These are phyloP conservation scores for Rhizophora mangle DNA, from an alignment of 345 rosid genomes.

Conservation along the genomic window DNA sequence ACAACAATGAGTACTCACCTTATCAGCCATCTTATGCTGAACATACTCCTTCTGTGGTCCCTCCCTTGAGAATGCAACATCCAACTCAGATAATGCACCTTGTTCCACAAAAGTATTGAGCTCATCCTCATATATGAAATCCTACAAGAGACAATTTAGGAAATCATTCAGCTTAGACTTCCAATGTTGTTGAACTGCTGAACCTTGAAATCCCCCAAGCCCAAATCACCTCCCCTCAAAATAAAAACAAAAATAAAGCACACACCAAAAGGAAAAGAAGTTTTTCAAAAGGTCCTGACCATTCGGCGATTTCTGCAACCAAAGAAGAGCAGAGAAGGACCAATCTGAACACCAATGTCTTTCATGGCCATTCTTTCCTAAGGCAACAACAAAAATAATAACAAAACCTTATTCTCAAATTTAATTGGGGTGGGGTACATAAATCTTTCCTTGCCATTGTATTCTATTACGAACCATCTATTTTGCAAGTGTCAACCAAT, in stretches of 20 bases:
- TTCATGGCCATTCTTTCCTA: conserved; percentile 33
- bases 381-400: not conserved
- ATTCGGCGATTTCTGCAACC: conserved; percentile 34
- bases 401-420: too few relatives aligned
- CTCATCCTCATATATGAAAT: conserved; percentile 36
- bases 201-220: too few relatives aligned
- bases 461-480: too few relatives aligned
- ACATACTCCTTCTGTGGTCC: conserved; percentile 33
- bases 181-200: too few relatives aligned
- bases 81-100: conserved; percentile 28
- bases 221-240: not conserved
- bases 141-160: conserved; percentile 7
- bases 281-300: conserved; percentile 14
- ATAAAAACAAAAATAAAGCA: not conserved
- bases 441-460: too few relatives aligned
- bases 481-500: too few relatives aligned
- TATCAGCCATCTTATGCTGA: conserved; percentile 31
- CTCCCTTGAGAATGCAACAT: conserved; percentile 35
- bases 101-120: conserved; percentile 25
- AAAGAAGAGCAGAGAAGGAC: conserved; percentile 26
- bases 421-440: too few relatives aligned
- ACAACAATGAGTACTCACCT: conserved; percentile 4
- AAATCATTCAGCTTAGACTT: not conserved
- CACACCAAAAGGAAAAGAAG: not conserved
- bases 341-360: conserved; percentile 27